These are phyloP conservation scores for Ganoderma meredithae DNA, from an alignment of 1,284 basidiomycete species.

Conservation along the genomic window DNA sequence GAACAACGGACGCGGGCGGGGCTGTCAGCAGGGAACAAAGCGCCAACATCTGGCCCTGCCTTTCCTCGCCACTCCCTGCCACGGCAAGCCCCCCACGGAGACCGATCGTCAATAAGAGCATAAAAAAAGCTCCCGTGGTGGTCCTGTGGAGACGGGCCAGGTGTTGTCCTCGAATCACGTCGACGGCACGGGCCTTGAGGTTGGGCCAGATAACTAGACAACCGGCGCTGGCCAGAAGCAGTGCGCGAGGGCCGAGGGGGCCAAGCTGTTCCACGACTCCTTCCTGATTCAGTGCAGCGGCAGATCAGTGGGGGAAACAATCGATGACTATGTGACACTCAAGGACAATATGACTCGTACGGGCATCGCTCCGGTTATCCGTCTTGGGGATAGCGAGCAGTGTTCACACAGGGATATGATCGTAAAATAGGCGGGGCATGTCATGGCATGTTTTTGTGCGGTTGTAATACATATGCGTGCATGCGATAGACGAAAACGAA, in stretches of 20 bases:
- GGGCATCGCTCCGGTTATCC: constrained; percentile 1
- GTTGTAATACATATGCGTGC: constrained; percentile 41
- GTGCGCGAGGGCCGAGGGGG: neutral
- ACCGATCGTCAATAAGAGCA: neutral
- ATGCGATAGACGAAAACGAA: constrained; percentile 37
- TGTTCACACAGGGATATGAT: constrained; percentile 16
- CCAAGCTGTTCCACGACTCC: neutral
- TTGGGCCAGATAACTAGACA: neutral
- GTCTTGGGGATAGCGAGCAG: constrained; percentile 2
- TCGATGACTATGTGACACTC: neutral
- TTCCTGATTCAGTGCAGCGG: neutral
- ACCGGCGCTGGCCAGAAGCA: neutral
- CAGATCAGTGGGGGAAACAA: constrained; percentile 7
- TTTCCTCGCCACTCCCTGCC: neutral
- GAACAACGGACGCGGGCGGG: constrained; percentile 13
- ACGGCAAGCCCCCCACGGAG: neutral
- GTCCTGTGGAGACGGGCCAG: neutral
- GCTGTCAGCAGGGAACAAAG: constrained; percentile 9
- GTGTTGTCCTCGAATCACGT: constrained; percentile 3
- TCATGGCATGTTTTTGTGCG: constrained; percentile 42
- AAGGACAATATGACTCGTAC: constrained; percentile 15
- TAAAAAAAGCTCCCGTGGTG: neutral
- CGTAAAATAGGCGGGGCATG: constrained; percentile 34
- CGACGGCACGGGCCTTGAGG: constrained; percentile 6
- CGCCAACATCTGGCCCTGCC: neutral